Base-by-base conservation (phyloP, 2,329 filamentous ascomycete genomes). In the Arthroderma sp. region DNA sequence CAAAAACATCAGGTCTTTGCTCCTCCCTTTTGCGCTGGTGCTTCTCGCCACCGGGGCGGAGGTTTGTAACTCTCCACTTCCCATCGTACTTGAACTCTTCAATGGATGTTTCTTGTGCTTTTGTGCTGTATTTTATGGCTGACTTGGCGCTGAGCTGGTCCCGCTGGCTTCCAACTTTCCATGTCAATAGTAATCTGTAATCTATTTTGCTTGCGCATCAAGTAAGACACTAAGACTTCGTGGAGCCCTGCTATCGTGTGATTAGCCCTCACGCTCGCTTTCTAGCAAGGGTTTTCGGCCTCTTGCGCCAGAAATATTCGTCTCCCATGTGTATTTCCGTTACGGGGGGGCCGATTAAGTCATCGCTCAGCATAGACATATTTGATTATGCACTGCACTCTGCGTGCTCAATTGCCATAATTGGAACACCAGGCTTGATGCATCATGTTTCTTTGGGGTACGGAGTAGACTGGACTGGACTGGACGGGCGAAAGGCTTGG, bases 201-300 rank as follows among this genome's bases (percentile, higher is more conserved):
- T 33, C n/a, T 33, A 51, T 31, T 51, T 51, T 51, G 47, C 47
- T 31, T 33, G 47, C 47, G 25, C 47, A 51, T 17, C 47, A 51
- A 35, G 47, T 51, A 51, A 51, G 47, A 51, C 47, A 51, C 47
- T 51, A 51, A 51, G 47, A 13, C 13, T 31, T 33, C 25, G 47
- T 51, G 47, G 47, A 51, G 25, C 47, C 47, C 15, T 51, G 47
- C 28, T 51, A 51, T 51, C 47, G 47, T 51, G 47, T 51, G 47
- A 51, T 51, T 51, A 31, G 43, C 21, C 43, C 43, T 25, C 19
- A 49, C 21, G 6, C 39, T 13, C 19, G 21, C 6, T 25, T n/a
- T n/a, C 25, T 31, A 51, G 13, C 25, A 51, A 13, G 41, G 41
- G 41, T 28, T 6, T 9, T 47, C 19, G 41, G 19, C 21, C 11